Evolutionary conservation across 2,329 filamentous ascomycete genomes (phyloP).

Genomic region (Fulvia fulva): DNA sequence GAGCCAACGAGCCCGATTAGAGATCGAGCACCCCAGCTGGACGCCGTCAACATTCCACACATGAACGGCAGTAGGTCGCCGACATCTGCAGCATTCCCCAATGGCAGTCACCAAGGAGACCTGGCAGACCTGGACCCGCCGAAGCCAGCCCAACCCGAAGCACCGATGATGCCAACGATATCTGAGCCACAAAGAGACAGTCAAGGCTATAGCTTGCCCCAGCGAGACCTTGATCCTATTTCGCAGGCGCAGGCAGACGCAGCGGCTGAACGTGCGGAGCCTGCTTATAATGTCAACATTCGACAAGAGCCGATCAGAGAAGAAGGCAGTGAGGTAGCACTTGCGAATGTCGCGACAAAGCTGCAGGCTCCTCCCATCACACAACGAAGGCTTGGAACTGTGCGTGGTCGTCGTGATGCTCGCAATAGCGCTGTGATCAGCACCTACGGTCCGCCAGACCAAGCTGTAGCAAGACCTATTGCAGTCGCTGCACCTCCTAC

Average conservation of each 20-base stretch:
- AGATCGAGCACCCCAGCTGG: constrained; percentile 13
- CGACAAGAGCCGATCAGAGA: constrained; percentile 73
- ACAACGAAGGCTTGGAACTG: constrained; percentile 57
- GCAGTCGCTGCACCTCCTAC: constrained; percentile 6
- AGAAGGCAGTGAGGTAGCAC: constrained; percentile 64
- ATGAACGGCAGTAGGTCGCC: constrained; percentile 24
- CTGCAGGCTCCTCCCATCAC: constrained; percentile 57
- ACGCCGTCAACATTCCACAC: constrained; percentile 10
- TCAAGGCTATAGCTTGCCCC: constrained; percentile 73
- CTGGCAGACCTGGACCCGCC: constrained; percentile 34
- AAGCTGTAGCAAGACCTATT: constrained; percentile 1
- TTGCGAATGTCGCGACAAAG: constrained; percentile 71
- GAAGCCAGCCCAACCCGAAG: constrained; percentile 22
- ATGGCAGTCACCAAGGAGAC: constrained; percentile 33
- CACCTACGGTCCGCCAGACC: constrained; percentile 15
- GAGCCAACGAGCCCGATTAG: constrained; percentile 9
- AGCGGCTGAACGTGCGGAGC: constrained; percentile 53
- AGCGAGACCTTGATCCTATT: constrained; percentile 55
- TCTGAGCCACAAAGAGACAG: constrained; percentile 56
- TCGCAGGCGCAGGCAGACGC: constrained; percentile 68
- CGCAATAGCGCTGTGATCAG: constrained; percentile 74
- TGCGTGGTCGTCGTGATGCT: constrained; percentile 84
- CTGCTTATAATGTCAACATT: constrained; percentile 74
- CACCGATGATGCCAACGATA: constrained; percentile 7
- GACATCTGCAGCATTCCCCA: constrained; percentile 19